Evolutionary conservation across 2,329 filamentous ascomycete species (phyloP).

Genomic region (Dothidotthia symphoricarpi): DNA sequence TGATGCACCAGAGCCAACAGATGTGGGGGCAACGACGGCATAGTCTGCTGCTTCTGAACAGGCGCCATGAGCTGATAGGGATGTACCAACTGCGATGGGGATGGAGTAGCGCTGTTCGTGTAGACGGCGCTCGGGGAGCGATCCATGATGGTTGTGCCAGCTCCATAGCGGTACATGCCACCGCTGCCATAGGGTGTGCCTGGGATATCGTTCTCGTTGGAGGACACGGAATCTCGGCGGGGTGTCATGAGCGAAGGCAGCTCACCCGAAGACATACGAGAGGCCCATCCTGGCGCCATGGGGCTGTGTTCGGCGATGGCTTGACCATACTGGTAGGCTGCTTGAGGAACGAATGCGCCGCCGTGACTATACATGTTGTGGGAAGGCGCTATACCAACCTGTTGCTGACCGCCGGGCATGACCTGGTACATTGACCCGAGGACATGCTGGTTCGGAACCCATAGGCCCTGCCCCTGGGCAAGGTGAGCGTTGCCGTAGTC

Average conservation of each 20-base stretch:
- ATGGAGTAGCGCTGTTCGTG: conserved; percentile 50
- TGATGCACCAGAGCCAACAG: conserved; percentile 55
- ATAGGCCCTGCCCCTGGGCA: conserved; percentile 39
- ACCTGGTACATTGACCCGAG: conserved; percentile 38
- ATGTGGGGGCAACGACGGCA: conserved; percentile 45
- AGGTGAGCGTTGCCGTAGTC: conserved; percentile 37
- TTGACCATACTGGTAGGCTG: conserved; percentile 47
- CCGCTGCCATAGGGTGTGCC: conserved; percentile 49
- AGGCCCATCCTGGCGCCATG: conserved; percentile 48
- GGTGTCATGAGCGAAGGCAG: conserved; percentile 53
- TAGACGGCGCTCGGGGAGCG: conserved; percentile 51
- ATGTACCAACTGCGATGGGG: conserved; percentile 49
- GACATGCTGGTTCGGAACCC: conserved; percentile 40
- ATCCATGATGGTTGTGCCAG: conserved; percentile 50
- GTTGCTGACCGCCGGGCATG: conserved; percentile 35
- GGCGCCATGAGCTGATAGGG: conserved; percentile 46
- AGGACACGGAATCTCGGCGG: conserved; percentile 53
- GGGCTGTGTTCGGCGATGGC: conserved; percentile 48
- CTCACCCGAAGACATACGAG: conserved; percentile 47
- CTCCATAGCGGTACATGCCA: conserved; percentile 46
- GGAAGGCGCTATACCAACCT: conserved; percentile 32
- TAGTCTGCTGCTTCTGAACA: conserved; percentile 38
- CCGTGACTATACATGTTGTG: conserved; percentile 49
- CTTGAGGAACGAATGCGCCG: conserved; percentile 45
- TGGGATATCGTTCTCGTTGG: conserved; percentile 54